phyloP scores from a whole-genome alignment of 2,329 filamentous ascomycete species.

The Colletotrichum sansevieriae region DNA sequence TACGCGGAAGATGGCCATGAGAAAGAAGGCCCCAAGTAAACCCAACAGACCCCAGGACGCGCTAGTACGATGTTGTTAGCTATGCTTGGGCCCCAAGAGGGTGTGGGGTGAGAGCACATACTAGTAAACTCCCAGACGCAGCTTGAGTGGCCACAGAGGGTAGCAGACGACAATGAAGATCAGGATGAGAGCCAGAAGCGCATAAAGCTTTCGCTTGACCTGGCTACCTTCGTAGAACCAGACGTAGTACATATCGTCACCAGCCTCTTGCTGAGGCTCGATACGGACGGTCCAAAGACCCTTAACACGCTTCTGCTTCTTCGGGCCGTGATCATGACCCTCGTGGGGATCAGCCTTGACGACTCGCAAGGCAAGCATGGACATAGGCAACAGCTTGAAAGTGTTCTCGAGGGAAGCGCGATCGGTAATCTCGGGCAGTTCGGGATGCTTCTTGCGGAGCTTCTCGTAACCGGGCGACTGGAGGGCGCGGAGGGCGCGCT shows the following conservation, averaged over 20 bases:
- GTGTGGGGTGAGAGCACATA: too few species aligned
- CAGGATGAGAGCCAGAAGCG: constrained; percentile 81
- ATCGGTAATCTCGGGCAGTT: constrained; percentile 89
- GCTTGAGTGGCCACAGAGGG: constrained; percentile 92
- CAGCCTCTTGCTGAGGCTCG: constrained; percentile 93
- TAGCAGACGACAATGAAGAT: constrained; percentile 95
- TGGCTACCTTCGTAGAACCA: constrained; percentile 97
- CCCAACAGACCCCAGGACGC: constrained; percentile 84
- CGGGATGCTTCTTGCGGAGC: constrained; percentile 88
- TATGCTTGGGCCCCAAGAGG: too few species aligned
- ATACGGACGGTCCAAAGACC: constrained; percentile 96
- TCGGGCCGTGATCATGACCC: constrained; percentile 77
- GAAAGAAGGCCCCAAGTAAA: constrained; percentile 92
- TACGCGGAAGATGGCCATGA: constrained; percentile 96
- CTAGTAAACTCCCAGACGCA: constrained; percentile 97
- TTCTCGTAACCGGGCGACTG: constrained; percentile 92
- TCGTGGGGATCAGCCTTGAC: constrained; percentile 83
- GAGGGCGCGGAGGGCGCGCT: constrained; percentile 92
- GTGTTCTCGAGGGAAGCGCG: constrained; percentile 90
- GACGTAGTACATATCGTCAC: constrained; percentile 91
- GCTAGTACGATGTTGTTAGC: too few species aligned
- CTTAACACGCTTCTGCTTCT: constrained; percentile 90
- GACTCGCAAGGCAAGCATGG: constrained; percentile 92
- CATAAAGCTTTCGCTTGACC: constrained; percentile 93
- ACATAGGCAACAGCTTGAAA: constrained; percentile 95